Conservation (phyloP, 2,329 filamentous ascomycete species). For the Alternaria metachromatica region DNA sequence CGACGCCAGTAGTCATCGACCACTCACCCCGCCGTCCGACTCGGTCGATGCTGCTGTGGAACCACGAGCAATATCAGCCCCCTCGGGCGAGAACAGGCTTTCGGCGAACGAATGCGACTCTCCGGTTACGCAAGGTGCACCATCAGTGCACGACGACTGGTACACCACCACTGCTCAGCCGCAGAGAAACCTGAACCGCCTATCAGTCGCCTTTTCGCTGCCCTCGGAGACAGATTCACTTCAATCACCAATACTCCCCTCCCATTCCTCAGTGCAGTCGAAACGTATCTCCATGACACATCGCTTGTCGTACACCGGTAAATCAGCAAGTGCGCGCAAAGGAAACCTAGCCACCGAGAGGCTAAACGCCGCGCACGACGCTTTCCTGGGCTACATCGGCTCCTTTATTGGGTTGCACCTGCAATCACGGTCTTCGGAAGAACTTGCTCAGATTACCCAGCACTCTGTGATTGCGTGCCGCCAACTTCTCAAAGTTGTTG, state of each 20-base stretch:
- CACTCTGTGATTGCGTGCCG: slow-evolving; percentile 84
- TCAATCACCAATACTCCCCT: slow-evolving; percentile 37
- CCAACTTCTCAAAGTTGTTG: slow-evolving; percentile 78
- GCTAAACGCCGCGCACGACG: slow-evolving; percentile 80
- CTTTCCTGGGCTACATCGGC: slow-evolving; percentile 86
- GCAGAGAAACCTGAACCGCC: slow-evolving; percentile 37
- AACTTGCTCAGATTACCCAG: slow-evolving; percentile 81
- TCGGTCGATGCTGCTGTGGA: slow-evolving; percentile 39
- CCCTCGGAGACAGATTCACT: slow-evolving; percentile 47
- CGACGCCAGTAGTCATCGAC: slow-evolving; percentile 41
- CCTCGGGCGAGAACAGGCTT: slow-evolving; percentile 34
- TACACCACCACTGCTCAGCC: slow-evolving; percentile 40
- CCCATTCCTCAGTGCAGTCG: slow-evolving; percentile 38
- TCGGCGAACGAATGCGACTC: slow-evolving; percentile 54
- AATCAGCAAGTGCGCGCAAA: slow-evolving; percentile 66
- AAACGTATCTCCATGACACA: slow-evolving; percentile 68
- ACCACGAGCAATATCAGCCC: slow-evolving; percentile 34
- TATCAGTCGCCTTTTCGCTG: slow-evolving; percentile 47
- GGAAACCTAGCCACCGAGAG: slow-evolving; percentile 83
- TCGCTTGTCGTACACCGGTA: slow-evolving; percentile 76
- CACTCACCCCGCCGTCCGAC: slow-evolving; percentile 50
- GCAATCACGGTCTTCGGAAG: slow-evolving; percentile 87
- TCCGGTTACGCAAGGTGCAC: slow-evolving; percentile 43
- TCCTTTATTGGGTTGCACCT: slow-evolving; percentile 94
- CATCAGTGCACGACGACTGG: slow-evolving; percentile 33